Percentiles rank a stretch among this genome's conserved stretches.
phyloP scores from a whole-genome alignment of 805 yeast genomes.

The Teunomyces kruisii region DNA sequence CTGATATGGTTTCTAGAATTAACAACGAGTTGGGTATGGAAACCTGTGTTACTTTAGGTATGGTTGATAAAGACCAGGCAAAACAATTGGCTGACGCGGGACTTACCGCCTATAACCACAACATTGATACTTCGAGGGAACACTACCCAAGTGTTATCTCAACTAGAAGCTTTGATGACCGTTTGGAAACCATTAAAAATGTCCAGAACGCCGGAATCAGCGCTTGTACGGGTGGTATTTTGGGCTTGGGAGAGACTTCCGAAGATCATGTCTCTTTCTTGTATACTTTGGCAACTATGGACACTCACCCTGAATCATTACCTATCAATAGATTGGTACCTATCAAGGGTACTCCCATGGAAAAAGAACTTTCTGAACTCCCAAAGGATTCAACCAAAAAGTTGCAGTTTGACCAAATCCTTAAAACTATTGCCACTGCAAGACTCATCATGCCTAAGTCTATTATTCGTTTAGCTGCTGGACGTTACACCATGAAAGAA shows the following conservation, averaged over 20 bases:
- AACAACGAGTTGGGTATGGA: conserved; percentile 65
- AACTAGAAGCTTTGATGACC: conserved; percentile 69
- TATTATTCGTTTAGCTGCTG: conserved; percentile 76
- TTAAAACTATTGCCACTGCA: conserved; percentile 75
- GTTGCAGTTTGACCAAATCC: conserved; percentile 58
- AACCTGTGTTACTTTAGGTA: conserved; percentile 78
- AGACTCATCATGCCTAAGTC: conserved; percentile 71
- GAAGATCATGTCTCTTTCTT: conserved; percentile 71
- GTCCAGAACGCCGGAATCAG: conserved; percentile 63
- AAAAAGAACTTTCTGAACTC: conserved; percentile 45
- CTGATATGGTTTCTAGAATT: conserved; percentile 63
- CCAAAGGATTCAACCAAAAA: conserved; percentile 37
- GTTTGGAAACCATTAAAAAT: conserved; percentile 62
- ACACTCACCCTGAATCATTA: conserved; percentile 73
- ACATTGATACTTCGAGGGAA: conserved; percentile 76
- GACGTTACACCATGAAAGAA: conserved; percentile 78
- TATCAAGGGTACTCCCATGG: conserved; percentile 76
- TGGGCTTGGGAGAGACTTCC: conserved; percentile 74
- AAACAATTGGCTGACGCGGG: conserved; percentile 62
- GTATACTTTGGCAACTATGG: conserved; percentile 65
- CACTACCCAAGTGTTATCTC: conserved; percentile 72
- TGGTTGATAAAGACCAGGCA: conserved; percentile 69
- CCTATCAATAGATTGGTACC: conserved; percentile 82
- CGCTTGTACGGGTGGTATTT: conserved; percentile 78
- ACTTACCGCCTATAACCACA: conserved; percentile 78